Evolutionary conservation across 2,329 filamentous ascomycete species (phyloP).

Genomic region (Karstenula rhodostoma): DNA sequence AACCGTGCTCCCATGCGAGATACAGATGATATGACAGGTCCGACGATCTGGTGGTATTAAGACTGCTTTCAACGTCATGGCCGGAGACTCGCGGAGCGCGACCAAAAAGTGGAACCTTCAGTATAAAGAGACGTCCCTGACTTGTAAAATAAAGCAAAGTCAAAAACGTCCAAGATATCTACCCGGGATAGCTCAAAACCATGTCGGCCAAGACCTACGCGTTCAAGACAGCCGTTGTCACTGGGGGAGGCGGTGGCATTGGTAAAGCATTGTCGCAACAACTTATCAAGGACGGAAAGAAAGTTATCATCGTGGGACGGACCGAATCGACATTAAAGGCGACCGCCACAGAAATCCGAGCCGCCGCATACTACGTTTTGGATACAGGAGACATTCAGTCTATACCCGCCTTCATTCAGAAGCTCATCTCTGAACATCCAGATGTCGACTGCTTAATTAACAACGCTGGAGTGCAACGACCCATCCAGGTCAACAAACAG

Average conservation of each 20-base stretch:
- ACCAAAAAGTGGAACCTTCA: not conserved
- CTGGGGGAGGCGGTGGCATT: conserved; percentile 60
- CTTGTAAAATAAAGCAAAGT: not conserved
- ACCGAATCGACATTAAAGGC: conserved; percentile 62
- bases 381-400: conserved; percentile 59
- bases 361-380: conserved; percentile 60
- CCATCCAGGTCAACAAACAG: conserved; percentile 56
- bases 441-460: conserved; percentile 67
- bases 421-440: conserved; percentile 59
- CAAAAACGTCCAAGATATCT: not conserved
- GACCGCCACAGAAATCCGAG: conserved; percentile 55
- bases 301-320: conserved; percentile 58
- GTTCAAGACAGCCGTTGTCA: conserved; percentile 55
- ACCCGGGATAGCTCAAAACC: not conserved
- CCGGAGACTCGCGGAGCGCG: conserved; percentile 1
- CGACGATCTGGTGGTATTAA: not conserved
- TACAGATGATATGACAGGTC: not conserved
- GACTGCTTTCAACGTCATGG: conserved; percentile 1
- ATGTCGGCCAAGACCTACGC: conserved; percentile 36
- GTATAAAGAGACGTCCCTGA: not conserved
- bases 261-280: conserved; percentile 59
- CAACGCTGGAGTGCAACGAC: conserved; percentile 67
- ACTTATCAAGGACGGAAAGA: conserved; percentile 42
- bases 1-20: not conserved
- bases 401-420: conserved; percentile 57